Conservation (phyloP, 257 asterid species). For the Plantago elongata region DNA sequence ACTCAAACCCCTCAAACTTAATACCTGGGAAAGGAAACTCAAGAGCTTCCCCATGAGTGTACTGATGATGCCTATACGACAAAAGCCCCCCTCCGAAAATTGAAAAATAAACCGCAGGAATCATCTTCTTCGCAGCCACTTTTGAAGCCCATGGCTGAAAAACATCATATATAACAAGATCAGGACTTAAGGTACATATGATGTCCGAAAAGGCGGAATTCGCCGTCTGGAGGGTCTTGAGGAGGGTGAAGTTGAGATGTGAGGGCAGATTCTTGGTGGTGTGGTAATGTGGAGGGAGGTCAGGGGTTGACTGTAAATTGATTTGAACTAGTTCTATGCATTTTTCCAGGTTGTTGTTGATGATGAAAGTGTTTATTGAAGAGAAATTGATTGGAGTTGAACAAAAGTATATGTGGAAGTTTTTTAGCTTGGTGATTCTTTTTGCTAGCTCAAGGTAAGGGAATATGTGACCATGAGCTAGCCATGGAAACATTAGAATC, state of each 20-base stretch:
- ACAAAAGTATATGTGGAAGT: conserved; percentile 28
- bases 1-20: conserved; percentile 20
- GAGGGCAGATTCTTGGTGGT: conserved; percentile 38
- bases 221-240: conserved; percentile 24
- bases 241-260: conserved; percentile 18
- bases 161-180: conserved; percentile 31
- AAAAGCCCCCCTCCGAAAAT: conserved; percentile 12
- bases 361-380: conserved; percentile 25
- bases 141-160: conserved; percentile 38
- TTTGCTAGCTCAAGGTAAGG: conserved; percentile 32
- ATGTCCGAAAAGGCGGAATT: conserved; percentile 23
- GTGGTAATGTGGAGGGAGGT: conserved; percentile 37
- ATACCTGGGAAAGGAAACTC: conserved; percentile 27
- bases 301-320: conserved; percentile 20
- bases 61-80: conserved; percentile 23
- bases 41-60: conserved; percentile 5
- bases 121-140: conserved; percentile 23
- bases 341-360: background rate
- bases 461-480: conserved; percentile 34
- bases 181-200: conserved; percentile 19
- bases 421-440: conserved; percentile 17
- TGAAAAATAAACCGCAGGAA: conserved; percentile 30
- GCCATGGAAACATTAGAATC: conserved; percentile 34
- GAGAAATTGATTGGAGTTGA: conserved; percentile 33
- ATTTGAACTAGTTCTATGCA: conserved; percentile 28